Conservation (phyloP, 306 rosid species). For the Cotoneaster glaucophyllus region DNA sequence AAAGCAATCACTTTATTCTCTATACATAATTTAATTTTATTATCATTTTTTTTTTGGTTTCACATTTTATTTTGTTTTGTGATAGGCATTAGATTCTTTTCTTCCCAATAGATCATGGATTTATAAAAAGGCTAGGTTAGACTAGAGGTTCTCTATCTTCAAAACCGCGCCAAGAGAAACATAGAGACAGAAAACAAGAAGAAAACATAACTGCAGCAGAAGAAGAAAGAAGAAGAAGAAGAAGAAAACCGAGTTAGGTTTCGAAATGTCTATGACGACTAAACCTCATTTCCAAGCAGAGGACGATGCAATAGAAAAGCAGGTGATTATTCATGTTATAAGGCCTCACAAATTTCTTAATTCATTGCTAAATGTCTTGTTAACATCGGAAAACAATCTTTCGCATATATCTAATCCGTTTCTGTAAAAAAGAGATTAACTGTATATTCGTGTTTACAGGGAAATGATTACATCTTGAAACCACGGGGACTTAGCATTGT, state of each 20-base stretch:
- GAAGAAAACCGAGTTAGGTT: background rate
- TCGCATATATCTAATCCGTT: no score
- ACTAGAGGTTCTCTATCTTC: background rate
- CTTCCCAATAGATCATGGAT: background rate
- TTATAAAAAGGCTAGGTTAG: background rate
- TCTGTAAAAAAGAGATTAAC: background rate
- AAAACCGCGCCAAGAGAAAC: background rate
- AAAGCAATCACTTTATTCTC: slow-evolving; percentile 7
- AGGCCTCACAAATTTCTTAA: background rate
- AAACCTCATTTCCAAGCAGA: slow-evolving; percentile 21
- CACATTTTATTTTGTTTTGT: background rate
- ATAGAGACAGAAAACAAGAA: background rate
- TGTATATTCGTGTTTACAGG: background rate
- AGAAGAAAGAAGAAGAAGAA: background rate
- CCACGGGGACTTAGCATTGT: slow-evolving; percentile 25
- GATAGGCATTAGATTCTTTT: background rate
- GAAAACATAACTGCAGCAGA: background rate
- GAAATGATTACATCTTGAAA: background rate
- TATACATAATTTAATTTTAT: background rate
- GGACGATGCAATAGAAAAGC: accelerated
- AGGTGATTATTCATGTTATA: background rate
- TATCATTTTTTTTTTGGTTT: background rate
- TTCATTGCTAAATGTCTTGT: background rate
- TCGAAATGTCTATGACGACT: slow-evolving; percentile 3
- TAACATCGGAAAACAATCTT: no score